Percentiles rank a stretch among this genome's conserved stretches.
Evolutionary conservation across 306 rosid species (phyloP).

Genomic region (Oxytropis ochrocephala): DNA sequence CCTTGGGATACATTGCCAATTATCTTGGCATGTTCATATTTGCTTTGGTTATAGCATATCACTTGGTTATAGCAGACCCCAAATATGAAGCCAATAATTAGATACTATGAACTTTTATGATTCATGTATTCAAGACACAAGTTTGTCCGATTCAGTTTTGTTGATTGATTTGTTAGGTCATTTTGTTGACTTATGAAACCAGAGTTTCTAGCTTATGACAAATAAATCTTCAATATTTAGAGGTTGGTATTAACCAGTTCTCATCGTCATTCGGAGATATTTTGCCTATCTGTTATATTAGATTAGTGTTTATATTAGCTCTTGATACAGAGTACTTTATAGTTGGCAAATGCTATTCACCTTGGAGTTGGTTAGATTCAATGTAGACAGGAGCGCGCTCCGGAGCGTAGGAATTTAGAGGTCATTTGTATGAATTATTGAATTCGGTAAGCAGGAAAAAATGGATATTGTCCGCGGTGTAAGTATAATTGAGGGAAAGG

Average conservation of each 20-base stretch:
- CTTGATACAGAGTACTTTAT: not conserved
- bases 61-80: constrained; percentile 28
- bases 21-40: constrained; percentile 40
- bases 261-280: not conserved
- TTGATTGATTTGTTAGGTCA: constrained; percentile 10
- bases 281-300: not conserved
- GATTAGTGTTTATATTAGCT: constrained; percentile 10
- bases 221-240: not conserved
- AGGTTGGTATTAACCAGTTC: not conserved
- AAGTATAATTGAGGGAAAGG: not conserved
- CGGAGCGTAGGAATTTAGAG: too few relatives aligned
- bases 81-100: constrained; percentile 31
- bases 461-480: too few relatives aligned
- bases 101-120: not conserved
- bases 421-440: too few relatives aligned
- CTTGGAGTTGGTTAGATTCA: not conserved
- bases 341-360: not conserved
- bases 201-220: not conserved
- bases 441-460: too few relatives aligned
- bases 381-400: too few relatives aligned
- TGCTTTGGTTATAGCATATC: constrained; percentile 32
- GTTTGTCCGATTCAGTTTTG: constrained; percentile 6
- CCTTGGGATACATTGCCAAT: constrained; percentile 36
- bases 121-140: not conserved
- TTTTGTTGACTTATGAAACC: constrained; percentile 2